Conservation (phyloP, 495 filamentous ascomycete genomes). For the Bacidia gigantensis region DNA sequence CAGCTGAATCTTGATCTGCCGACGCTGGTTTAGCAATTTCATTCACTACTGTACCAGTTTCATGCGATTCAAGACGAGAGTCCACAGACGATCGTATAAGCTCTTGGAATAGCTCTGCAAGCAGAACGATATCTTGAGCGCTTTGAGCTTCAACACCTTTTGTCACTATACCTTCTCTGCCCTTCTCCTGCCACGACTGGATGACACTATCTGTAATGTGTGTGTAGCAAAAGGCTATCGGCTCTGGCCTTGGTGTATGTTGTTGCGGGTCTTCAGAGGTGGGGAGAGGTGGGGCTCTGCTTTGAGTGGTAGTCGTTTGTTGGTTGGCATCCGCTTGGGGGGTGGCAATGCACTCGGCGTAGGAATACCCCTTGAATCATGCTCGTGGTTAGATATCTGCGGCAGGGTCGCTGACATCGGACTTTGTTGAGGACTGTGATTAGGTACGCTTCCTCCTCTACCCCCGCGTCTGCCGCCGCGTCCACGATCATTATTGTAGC, state of each 20-base stretch:
- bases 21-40: constrained; percentile 41
- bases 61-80: constrained; percentile 45
- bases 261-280: constrained; percentile 12
- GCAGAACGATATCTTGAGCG: constrained; percentile 48
- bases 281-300: constrained; percentile 22
- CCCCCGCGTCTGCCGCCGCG: constrained; percentile 31
- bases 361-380: constrained; percentile 13
- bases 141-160: constrained; percentile 38
- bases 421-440: constrained; percentile 22
- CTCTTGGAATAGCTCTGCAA: constrained; percentile 73
- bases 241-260: constrained; percentile 13
- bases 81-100: constrained; percentile 60
- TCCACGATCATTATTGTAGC: constrained; percentile 30
- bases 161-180: constrained; percentile 33
- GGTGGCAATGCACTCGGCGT: constrained; percentile 28
- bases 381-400: constrained; percentile 4
- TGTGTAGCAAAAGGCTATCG: constrained; percentile 39
- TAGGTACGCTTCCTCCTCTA: constrained; percentile 28
- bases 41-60: constrained; percentile 59
- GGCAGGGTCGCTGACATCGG: constrained; percentile 10
- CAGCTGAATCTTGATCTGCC: constrained; percentile 27
- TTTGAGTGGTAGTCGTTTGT: constrained; percentile 17
- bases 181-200: constrained; percentile 35
- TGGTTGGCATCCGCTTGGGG: constrained; percentile 11
- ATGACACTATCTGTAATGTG: constrained; percentile 38